Conservation (phyloP, 352 stramenopile species). For the Phytopythium montanum region DNA sequence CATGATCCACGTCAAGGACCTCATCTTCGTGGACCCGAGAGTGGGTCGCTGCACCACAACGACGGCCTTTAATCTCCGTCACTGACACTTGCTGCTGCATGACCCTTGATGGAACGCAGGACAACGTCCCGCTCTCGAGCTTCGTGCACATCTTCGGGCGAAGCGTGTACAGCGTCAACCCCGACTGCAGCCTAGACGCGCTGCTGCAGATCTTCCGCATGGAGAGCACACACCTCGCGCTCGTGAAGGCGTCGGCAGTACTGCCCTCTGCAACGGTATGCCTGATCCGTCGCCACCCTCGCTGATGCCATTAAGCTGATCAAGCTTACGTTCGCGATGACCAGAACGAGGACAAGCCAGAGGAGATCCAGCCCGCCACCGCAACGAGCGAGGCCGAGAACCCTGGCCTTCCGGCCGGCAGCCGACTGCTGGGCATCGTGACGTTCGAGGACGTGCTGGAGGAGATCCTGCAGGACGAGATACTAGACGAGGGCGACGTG, state of each 20-base stretch:
- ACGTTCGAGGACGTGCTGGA: slow-evolving; percentile 99
- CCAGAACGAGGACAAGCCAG: not conserved
- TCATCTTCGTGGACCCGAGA: slow-evolving; percentile 98
- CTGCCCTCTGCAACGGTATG: not conserved
- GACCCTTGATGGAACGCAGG: slow-evolving; percentile 22
- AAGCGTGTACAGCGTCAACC: slow-evolving; percentile 75
- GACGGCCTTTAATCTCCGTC: slow-evolving; percentile 44
- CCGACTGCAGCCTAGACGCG: slow-evolving; percentile 91
- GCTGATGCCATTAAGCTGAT: not conserved
- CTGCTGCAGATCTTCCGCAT: slow-evolving; percentile 94
- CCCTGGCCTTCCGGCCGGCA: not conserved
- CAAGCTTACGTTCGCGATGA: not conserved
- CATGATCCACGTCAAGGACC: slow-evolving; percentile 98
- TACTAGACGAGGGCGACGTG: slow-evolving; percentile 95
- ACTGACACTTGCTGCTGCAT: slow-evolving; percentile 12
- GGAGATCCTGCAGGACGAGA: slow-evolving; percentile 95
- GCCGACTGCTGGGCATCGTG: slow-evolving; percentile 93
- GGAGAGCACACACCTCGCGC: slow-evolving; percentile 90
- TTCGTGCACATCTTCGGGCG: slow-evolving; percentile 72
- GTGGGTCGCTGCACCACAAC: slow-evolving; percentile 38
- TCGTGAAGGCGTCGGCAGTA: slow-evolving; percentile 89
- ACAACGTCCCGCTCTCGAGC: slow-evolving; percentile 54
- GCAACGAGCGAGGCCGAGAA: not conserved
- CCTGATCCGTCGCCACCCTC: not conserved
- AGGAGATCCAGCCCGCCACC: not conserved